Base-by-base conservation (phyloP, 1,284 basidiomycete species). In the Meira nashicola region DNA sequence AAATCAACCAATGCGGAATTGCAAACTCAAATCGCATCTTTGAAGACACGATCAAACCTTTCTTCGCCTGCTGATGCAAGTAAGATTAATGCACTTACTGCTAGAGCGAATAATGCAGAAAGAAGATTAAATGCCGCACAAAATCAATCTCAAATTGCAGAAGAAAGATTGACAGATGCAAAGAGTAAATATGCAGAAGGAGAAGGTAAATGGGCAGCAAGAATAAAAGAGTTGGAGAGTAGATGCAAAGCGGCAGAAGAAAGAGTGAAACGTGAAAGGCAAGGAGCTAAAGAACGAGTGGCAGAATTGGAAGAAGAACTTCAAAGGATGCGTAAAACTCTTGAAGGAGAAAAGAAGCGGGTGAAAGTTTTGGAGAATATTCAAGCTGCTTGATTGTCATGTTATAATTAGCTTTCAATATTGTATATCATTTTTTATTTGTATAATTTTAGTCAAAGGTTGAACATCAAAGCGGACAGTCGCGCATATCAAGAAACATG, bases 181-280 rank as follows among this genome's bases (percentile, higher is more conserved):
- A 92, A 68, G 17, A 39, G 51, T 43, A 68, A 70, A 58, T 70
- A 66, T 51, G 63, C 63, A 38, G 65, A 71, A 48, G 66, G 65
- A 4, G 71, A 73, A 46, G 62, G 64, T 23, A 73, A 71, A 39
- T 67, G 71, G 74, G 66, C 72, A 15, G 73, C 72, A 19, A 49
- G 73, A 14, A 67, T 76, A 57, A 73, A 73, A 55, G 74, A 93
- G 93, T 74, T 90, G 86, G 92, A 98, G 80, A 77, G 84, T 21
- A 82, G 91, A 15, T 79, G 92, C 68, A 87, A 87, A 77, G 85
- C 86, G 0, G 90, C 91, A 0, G 92, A 94, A 73, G 94, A 98
- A 82, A 88, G 88, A 78, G 86, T 93, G 68, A 98, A 97, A 83
- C 83, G 92, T 47, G 94, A 96, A 81, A 83, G 90, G 64, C 92